Evolutionary conservation across 2,329 filamentous ascomycete species (phyloP).

Genomic region (Cladophialophora exuberans): DNA sequence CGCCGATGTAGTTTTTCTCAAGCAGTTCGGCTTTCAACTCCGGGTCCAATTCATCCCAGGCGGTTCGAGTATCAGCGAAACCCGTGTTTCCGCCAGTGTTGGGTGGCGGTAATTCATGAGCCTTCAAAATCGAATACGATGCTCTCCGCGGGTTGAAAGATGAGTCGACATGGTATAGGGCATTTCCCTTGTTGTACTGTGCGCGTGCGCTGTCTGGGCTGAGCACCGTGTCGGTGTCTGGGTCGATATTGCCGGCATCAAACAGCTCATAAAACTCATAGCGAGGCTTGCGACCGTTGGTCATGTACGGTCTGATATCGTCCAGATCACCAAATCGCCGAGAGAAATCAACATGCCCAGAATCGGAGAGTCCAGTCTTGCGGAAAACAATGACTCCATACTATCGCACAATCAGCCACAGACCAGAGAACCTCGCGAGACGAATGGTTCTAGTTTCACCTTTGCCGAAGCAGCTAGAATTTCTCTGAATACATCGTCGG

Average conservation of each 20-base stretch:
- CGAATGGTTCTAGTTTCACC: too few species aligned
- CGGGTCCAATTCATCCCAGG: constrained; percentile 52
- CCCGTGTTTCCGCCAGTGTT: constrained; percentile 56
- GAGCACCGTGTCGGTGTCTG: constrained; percentile 48
- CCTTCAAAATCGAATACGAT: constrained; percentile 56
- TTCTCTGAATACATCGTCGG: constrained; percentile 41
- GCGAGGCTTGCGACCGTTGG: constrained; percentile 50
- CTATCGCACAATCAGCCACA: constrained; percentile 49
- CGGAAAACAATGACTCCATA: constrained; percentile 30
- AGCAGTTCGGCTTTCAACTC: constrained; percentile 43
- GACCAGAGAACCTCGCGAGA: not conserved
- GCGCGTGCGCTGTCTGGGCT: constrained; percentile 37
- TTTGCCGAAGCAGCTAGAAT: constrained; percentile 41
- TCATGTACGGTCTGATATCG: constrained; percentile 55
- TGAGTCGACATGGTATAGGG: constrained; percentile 59
- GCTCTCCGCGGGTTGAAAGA: constrained; percentile 60
- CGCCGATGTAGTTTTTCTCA: constrained; percentile 50
- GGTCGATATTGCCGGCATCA: constrained; percentile 60
- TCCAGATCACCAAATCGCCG: constrained; percentile 29
- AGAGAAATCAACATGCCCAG: constrained; percentile 26
- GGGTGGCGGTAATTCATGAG: constrained; percentile 53
- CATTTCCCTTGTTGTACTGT: constrained; percentile 46
- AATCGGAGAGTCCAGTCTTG: constrained; percentile 25
- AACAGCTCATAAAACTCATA: constrained; percentile 58
- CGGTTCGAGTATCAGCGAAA: constrained; percentile 58